Conservation (phyloP, 805 yeast genomes). For the Yarrowia sp. region DNA sequence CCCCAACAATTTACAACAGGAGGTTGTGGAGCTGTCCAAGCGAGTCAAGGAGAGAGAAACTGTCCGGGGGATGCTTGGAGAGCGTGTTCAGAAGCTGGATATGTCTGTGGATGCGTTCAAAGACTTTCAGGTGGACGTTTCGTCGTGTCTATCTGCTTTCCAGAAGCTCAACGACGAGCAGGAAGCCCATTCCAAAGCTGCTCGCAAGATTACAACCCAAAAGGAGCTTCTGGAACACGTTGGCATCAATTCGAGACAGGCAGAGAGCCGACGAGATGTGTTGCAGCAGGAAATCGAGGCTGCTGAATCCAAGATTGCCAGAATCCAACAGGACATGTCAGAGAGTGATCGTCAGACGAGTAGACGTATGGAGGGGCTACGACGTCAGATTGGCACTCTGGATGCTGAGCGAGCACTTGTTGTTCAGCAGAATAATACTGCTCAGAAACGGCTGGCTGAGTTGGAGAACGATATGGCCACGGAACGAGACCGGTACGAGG, state of each 20-base stretch:
- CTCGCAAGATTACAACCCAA: neutral
- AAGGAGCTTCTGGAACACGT: neutral
- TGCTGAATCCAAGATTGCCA: slow-evolving; percentile 3
- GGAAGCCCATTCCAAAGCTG: neutral
- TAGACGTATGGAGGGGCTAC: slow-evolving; percentile 2
- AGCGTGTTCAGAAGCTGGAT: slow-evolving; percentile 17
- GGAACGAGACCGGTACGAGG: neutral
- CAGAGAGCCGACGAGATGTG: neutral
- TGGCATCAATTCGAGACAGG: neutral
- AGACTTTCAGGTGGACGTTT: slow-evolving; percentile 17
- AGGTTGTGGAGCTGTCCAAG: neutral
- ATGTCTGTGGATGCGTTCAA: slow-evolving; percentile 17
- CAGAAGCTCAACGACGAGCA: neutral
- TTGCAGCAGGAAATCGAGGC: slow-evolving; percentile 1
- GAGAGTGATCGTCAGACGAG: neutral
- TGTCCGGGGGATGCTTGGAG: neutral
- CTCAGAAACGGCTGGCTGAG: neutral
- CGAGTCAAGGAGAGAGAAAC: neutral
- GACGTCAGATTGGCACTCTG: slow-evolving; percentile 7
- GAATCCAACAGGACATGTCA: slow-evolving; percentile 14
- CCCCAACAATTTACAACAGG: neutral
- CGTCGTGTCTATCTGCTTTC: neutral
- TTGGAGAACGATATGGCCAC: neutral
- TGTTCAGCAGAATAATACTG: neutral
- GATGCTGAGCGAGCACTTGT: slow-evolving; percentile 15